A percentile compares a stretch with the other conserved stretches of the same genome.
These are phyloP conservation scores for Piper betle DNA, from an alignment of 164 flowering plant species.

Conservation along the genomic window DNA sequence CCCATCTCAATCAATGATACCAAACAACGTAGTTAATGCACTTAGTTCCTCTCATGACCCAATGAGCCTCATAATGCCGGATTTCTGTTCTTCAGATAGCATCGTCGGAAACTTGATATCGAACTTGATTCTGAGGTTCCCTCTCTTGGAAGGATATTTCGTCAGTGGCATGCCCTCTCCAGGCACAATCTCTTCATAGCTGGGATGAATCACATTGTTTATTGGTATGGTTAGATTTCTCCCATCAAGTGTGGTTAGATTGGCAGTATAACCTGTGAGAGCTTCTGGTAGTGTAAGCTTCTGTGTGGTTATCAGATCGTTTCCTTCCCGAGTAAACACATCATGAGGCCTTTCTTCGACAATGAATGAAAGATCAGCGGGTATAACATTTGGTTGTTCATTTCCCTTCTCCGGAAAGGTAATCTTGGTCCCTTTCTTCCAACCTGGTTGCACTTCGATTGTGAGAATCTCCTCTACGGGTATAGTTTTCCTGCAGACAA, in stretches of 20 bases:
- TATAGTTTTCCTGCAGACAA: slow-evolving; percentile 26
- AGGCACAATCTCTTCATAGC: slow-evolving; percentile 52
- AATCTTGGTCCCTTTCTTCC: slow-evolving; percentile 88
- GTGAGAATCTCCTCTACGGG: slow-evolving; percentile 45
- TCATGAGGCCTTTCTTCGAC: slow-evolving; percentile 78
- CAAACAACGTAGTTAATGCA: too few relatives aligned
- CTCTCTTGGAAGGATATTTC: slow-evolving; percentile 55
- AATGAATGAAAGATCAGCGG: slow-evolving; percentile 59
- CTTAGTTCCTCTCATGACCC: slow-evolving; percentile 16
- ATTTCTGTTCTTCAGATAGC: slow-evolving; percentile 47
- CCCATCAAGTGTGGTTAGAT: slow-evolving; percentile 57
- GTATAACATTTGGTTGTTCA: slow-evolving; percentile 27
- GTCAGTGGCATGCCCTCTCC: slow-evolving; percentile 77
- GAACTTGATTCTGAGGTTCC: slow-evolving; percentile 67
- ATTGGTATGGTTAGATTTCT: slow-evolving; percentile 48
- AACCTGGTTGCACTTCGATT: slow-evolving; percentile 70
- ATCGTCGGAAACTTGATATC: slow-evolving; percentile 51
- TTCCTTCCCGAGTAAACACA: slow-evolving; percentile 61
- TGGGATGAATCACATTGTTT: slow-evolving; percentile 43
- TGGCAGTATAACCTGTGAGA: slow-evolving; percentile 47
- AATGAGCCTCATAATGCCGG: slow-evolving; percentile 49
- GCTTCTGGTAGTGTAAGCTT: slow-evolving; percentile 53
- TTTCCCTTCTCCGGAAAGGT: slow-evolving; percentile 49
- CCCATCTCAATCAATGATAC: too few relatives aligned
- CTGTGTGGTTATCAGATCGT: slow-evolving; percentile 47